Evolutionary conservation across 164 flowering plant species (phyloP).

Genomic region (Liriodendron chinense): DNA sequence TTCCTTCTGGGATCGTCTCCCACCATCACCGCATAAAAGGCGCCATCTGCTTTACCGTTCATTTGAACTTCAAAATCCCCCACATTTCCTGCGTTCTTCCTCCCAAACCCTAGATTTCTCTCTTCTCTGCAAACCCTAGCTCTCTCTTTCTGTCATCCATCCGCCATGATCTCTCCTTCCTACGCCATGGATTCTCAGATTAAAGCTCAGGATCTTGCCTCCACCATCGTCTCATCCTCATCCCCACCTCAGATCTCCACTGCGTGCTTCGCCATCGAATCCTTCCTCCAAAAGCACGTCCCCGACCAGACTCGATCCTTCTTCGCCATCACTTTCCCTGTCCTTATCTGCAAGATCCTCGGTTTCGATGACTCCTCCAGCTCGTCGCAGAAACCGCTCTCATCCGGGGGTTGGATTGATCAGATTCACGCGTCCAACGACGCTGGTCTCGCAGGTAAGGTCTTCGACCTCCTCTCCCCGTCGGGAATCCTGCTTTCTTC

Average conservation of each 20-base stretch:
- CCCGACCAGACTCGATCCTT: conserved; percentile 71
- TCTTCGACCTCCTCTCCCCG: conserved; percentile 66
- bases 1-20: too few species aligned
- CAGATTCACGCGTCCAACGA: conserved; percentile 33
- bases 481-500: conserved; percentile 49
- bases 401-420: conserved; percentile 60
- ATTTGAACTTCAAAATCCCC: conserved; percentile 29
- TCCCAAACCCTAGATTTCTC: not conserved
- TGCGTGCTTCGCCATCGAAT: conserved; percentile 55
- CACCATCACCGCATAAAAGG: conserved; percentile 20
- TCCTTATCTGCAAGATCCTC: conserved; percentile 65
- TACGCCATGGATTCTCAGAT: conserved; percentile 61
- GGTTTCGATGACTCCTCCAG: conserved; percentile 53
- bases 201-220: conserved; percentile 61
- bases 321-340: conserved; percentile 78
- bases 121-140: conserved; percentile 17
- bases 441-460: conserved; percentile 23
- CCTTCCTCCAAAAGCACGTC: conserved; percentile 53
- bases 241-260: conserved; percentile 50
- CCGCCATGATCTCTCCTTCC: conserved; percentile 45
- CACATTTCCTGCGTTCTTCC: not conserved
- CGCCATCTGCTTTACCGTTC: conserved; percentile 43
- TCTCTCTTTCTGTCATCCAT: not conserved
- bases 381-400: conserved; percentile 11
- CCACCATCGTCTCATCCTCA: conserved; percentile 46